Percentiles rank a stretch among this genome's conserved stretches.
phyloP scores from a whole-genome alignment of 1,284 basidiomycete genomes.

The Trametes versicolor region DNA sequence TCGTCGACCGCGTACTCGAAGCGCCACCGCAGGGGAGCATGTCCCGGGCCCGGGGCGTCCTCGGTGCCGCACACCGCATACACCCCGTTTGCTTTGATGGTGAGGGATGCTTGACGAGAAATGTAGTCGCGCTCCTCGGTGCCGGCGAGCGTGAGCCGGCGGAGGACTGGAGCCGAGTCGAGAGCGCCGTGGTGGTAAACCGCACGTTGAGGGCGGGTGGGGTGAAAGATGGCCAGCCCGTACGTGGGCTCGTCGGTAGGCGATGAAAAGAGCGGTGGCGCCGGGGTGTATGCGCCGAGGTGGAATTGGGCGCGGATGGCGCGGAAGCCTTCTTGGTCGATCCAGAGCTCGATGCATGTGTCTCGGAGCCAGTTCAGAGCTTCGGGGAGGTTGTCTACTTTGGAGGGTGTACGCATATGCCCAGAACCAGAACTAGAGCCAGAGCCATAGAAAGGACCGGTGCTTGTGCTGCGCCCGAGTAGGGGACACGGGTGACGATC shows the following conservation, averaged over 20 bases:
- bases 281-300: constrained; percentile 58
- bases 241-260: constrained; percentile 44
- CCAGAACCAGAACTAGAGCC: constrained; percentile 23
- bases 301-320: constrained; percentile 65
- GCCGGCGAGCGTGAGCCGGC: constrained; percentile 69
- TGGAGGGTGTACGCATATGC: constrained; percentile 2
- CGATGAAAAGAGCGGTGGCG: constrained; percentile 14
- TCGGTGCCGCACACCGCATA: constrained; percentile 78
- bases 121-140: constrained; percentile 77
- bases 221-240: constrained; percentile 70
- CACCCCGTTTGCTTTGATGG: constrained; percentile 73
- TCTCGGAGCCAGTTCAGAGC: constrained; percentile 62
- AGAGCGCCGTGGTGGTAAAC: constrained; percentile 77
- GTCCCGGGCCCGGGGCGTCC: constrained; percentile 40
- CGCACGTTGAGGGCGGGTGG: constrained; percentile 63
- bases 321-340: constrained; percentile 85
- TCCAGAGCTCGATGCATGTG: constrained; percentile 68
- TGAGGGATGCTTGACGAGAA: constrained; percentile 73
- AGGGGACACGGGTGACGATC: constrained; percentile 2
- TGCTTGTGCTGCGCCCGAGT: constrained; percentile 3
- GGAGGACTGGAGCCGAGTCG: constrained; percentile 72
- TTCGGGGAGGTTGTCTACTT: constrained; percentile 45
- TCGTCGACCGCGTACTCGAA: constrained; percentile 78
- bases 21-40: constrained; percentile 66
- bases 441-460: not conserved